Base-by-base conservation (phyloP, 176 grass and related monocot species). In the Ensete ventricosum region DNA sequence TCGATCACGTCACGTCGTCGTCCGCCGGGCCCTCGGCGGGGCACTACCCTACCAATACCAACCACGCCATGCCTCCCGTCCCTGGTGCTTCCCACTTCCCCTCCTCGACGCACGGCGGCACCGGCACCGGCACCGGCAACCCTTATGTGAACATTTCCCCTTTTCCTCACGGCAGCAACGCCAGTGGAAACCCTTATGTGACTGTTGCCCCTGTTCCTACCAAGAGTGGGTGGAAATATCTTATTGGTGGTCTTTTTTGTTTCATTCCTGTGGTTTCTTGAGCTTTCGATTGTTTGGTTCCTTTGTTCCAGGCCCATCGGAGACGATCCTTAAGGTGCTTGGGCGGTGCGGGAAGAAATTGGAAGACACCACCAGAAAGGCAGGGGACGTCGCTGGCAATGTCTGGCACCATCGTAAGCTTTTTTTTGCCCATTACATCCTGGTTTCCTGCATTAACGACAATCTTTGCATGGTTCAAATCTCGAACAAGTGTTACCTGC, bases 321-420 rank as follows among this genome's bases (percentile, higher is more conserved):
- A 73, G n/a, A 80, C 8, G 50, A 67, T 93, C 71, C 53, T 52
- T 65, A 89, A 80, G 82, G 87, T 83, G 74, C 67, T 93, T 29
- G 77, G 79, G 9, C 82, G 90, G 50, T 93, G 83, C 71, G 84
- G 90, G 23, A 93, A 80, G 87, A 49, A 71, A 75, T 78, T 89
- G 20, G 87, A 89, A 78, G 87, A 89, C 54, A 78, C 77, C 82
- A 83, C 80, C 23, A 82, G 87, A 75, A 87, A 89, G 82, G 90
- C 87, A 50, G 80, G 79, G 73, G 70, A 74, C 77, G 53, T 82
- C 74, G 84, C 87, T 57, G 90, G 90, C 78, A 87, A 85, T 67
- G 84, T 93, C 74, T 93, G 90, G 90, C 77, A 93, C 70, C 87
- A 93, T 74, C 84, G 90, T 89, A 10, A 26, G 73, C n/a, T 59